Evolutionary conservation across 371 early-diverging fungal genomes (phyloP), one percentile per base, ranked within the genome.

Genomic region (Mortierella sp.): DNA sequence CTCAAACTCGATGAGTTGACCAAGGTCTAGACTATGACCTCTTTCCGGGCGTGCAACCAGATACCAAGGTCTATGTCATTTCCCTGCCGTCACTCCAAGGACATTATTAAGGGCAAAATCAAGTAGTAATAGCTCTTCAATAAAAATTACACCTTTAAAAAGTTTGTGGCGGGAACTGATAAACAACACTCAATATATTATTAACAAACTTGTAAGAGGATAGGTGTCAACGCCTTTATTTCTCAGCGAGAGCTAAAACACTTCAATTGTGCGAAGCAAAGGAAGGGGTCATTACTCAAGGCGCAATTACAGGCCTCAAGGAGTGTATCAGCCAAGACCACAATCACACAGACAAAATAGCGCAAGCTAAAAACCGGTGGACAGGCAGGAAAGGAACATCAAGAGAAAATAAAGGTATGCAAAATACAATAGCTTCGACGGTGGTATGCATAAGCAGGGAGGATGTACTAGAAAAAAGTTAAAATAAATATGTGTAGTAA

Each of bases 201-300:
- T 30, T 4, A 4, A 30, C 4, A 4, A 30, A 30, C 4, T 30
- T 30, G 30, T 30, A 30, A 30, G 30, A 43, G 9, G 1, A 43
- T 43, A 12, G 14, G 14, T 43, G 43, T 54, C 54, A 54, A 54
- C 24, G 54, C 54, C 54, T 47, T 47, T 47, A 47, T 47, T 47
- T 47, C 20, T 47, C 49, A 47, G 20, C 20, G 20, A 20, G 5
- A 47, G 49, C 49, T 47, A 47, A 18, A 47, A 47, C 49, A 47
- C 49, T 47, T 20, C 49, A 47, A 47, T 20, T 47, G 49, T 47
- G 49, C 49, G 20, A 47, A 47, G 49, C 20, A 47, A 47, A 47
- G 49, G 49, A 47, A 47, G 49, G 49, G 49, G 49, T 47, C 49
- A 47, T 47, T 47, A 47, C 49, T 47, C 49, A 47, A 47, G 20